Evolutionary conservation across 768 basidiomycete species (phyloP), one percentile per base, ranked within the genome.

Genomic region (Royoungia palumana): DNA sequence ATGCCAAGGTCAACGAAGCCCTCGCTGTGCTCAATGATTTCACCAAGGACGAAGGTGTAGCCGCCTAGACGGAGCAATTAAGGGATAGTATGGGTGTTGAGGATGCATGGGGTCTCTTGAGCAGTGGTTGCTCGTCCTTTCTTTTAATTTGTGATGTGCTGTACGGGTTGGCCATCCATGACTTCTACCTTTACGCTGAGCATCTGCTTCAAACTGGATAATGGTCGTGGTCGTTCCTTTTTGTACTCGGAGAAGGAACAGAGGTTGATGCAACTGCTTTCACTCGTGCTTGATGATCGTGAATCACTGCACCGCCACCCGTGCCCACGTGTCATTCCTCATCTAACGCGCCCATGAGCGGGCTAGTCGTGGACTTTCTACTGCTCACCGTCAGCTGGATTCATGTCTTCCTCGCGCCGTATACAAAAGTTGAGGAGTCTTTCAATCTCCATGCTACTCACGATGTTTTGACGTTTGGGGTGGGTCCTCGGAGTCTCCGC

Each of bases 381-480:
- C 59, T 88, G 14, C 64, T 83, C 21, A 60, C 59, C 0, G 72
- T 75, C 39, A 73, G 74, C 44, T 88, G 82, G 77, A 57, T 62
- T 1, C 87, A 95, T 55, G 86, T 94, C 40, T 56, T 87, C 21
- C 71, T 90, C 4, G 80, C 89, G 3, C 95, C 96, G 0, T 92
- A 87, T 64, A 89, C 90, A 4, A 99, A 99, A 71, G 96, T 99
- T 24, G 96, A 99, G 67, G 96, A 99, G 70, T 89, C 87, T 61
- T 97, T 97, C 75, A 94, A 87, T 56, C 77, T 98, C 9, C 96
- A 98, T 63, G 94, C 91, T 0, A 78, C 77, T 1, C 91, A 96
- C 61, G 96, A 99, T 67, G 73, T 91, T 21, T 71, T 97, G 24
- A 78, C 85, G 70, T 84, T 92, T 60, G 93, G 94, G 2, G 63